phyloP scores from a whole-genome alignment of 2,329 filamentous ascomycete species.

The Ascochyta clinopodiicola region DNA sequence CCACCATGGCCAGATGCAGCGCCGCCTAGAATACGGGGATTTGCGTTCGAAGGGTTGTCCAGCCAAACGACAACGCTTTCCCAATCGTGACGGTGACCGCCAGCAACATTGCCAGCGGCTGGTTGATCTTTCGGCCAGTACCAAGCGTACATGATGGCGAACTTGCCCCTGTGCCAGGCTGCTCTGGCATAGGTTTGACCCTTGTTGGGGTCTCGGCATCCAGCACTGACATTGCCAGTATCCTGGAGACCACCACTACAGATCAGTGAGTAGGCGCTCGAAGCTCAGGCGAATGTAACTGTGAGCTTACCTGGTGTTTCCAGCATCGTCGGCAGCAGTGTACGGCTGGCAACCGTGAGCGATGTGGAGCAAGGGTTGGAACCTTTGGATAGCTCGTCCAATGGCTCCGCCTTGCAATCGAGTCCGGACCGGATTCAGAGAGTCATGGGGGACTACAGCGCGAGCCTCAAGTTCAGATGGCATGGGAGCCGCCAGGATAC shows the following conservation, averaged over 20 bases:
- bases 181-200: conserved; percentile 59
- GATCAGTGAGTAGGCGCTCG: neutral
- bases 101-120: conserved; percentile 41
- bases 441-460: conserved; percentile 48
- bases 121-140: conserved; percentile 57
- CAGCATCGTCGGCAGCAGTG: conserved; percentile 63
- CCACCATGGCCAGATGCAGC: conserved; percentile 59
- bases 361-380: conserved; percentile 61
- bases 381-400: conserved; percentile 59
- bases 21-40: conserved; percentile 54
- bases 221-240: conserved; percentile 48
- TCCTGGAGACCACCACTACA: conserved; percentile 52
- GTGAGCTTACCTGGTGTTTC: conserved; percentile 59
- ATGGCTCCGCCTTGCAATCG: conserved; percentile 55
- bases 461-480: neutral
- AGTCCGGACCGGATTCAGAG: conserved; percentile 59
- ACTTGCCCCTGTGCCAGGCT: conserved; percentile 48
- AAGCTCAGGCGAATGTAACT: neutral
- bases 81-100: conserved; percentile 62
- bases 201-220: conserved; percentile 50
- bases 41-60: conserved; percentile 41
- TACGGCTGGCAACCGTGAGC: conserved; percentile 67
- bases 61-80: conserved; percentile 60
- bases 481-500: neutral
- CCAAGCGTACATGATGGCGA: conserved; percentile 60